These are phyloP conservation scores for Spathaspora arborariae DNA, from an alignment of 805 yeast species.

Conservation along the genomic window DNA sequence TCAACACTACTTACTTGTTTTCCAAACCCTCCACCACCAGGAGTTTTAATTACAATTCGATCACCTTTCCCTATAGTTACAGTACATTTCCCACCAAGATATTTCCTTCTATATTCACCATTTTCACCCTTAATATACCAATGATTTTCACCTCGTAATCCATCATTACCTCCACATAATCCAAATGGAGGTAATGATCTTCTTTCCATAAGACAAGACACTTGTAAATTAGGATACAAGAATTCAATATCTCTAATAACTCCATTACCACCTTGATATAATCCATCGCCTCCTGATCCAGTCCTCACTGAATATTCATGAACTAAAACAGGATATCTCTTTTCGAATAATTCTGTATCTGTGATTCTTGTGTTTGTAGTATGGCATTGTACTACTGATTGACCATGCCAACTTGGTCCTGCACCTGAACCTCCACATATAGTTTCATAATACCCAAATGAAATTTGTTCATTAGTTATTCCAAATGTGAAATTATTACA, in stretches of 20 bases:
- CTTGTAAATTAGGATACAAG: slow-evolving; percentile 41
- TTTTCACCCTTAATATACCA: slow-evolving; percentile 24
- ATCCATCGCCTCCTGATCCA: slow-evolving; percentile 80
- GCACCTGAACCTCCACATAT: slow-evolving; percentile 97
- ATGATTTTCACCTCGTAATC: slow-evolving; percentile 55
- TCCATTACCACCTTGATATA: slow-evolving; percentile 78
- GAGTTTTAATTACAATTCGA: slow-evolving; percentile 35
- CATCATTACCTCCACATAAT: slow-evolving; percentile 75
- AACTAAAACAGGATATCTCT: slow-evolving; percentile 79
- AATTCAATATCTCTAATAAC: slow-evolving; percentile 83
- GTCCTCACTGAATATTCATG: slow-evolving; percentile 66
- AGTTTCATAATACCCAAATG: slow-evolving; percentile 91
- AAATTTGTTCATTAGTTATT: slow-evolving; percentile 60
- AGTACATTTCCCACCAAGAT: slow-evolving; percentile 32
- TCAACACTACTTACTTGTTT: slow-evolving; percentile 6
- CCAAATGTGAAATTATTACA: slow-evolving; percentile 95
- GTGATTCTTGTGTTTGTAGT: slow-evolving; percentile 94
- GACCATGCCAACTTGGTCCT: slow-evolving; percentile 80
- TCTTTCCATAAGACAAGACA: slow-evolving; percentile 82
- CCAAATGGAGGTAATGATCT: slow-evolving; percentile 86
- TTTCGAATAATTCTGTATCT: slow-evolving; percentile 85
- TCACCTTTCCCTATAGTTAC: slow-evolving; percentile 36
- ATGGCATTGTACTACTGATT: slow-evolving; percentile 87
- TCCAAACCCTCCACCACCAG: slow-evolving; percentile 45
- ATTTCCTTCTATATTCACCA: slow-evolving; percentile 18